A percentile compares a stretch with the other conserved stretches of the same genome.
Evolutionary conservation across 768 basidiomycete genomes (phyloP).

Genomic region (Leccinum truebloodii): DNA sequence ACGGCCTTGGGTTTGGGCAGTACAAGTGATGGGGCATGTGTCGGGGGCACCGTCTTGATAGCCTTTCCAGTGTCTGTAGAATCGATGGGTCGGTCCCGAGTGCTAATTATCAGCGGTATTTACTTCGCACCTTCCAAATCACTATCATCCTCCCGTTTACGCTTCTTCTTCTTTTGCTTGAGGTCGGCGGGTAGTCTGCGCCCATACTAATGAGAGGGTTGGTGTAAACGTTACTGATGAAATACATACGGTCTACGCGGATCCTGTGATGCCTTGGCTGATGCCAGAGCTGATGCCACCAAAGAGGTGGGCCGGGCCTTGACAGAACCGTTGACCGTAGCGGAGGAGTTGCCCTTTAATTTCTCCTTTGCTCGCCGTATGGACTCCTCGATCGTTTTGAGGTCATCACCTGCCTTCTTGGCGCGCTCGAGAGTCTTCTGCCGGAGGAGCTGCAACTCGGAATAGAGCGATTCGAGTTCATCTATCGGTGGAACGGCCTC

Average conservation of each 20-base stretch:
- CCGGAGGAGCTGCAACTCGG: constrained; percentile 58
- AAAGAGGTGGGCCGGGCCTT: constrained; percentile 53
- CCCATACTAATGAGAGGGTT: neutral
- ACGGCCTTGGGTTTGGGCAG: constrained; percentile 60
- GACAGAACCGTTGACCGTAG: constrained; percentile 35
- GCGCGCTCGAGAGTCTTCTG: constrained; percentile 59
- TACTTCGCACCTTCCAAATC: constrained; percentile 61
- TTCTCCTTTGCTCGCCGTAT: constrained; percentile 77
- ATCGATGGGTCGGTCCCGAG: constrained; percentile 10
- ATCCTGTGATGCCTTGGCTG: constrained; percentile 57
- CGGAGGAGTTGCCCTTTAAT: constrained; percentile 58
- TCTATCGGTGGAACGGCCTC: constrained; percentile 70
- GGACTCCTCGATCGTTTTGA: constrained; percentile 72
- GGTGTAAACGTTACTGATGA: constrained; percentile 19
- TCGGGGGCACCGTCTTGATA: constrained; percentile 60
- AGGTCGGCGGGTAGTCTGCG: constrained; percentile 46
- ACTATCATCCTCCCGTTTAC: constrained; percentile 78
- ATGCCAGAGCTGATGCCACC: constrained; percentile 46
- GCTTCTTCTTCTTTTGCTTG: constrained; percentile 85
- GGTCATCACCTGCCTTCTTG: constrained; percentile 76
- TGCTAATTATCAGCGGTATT: constrained; percentile 1
- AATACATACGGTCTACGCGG: constrained; percentile 58
- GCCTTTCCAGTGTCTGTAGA: constrained; percentile 50
- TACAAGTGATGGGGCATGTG: constrained; percentile 37
- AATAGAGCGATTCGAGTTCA: constrained; percentile 65